Conservation (phyloP, 2,329 filamentous ascomycete species). For the Nemania diffusa region DNA sequence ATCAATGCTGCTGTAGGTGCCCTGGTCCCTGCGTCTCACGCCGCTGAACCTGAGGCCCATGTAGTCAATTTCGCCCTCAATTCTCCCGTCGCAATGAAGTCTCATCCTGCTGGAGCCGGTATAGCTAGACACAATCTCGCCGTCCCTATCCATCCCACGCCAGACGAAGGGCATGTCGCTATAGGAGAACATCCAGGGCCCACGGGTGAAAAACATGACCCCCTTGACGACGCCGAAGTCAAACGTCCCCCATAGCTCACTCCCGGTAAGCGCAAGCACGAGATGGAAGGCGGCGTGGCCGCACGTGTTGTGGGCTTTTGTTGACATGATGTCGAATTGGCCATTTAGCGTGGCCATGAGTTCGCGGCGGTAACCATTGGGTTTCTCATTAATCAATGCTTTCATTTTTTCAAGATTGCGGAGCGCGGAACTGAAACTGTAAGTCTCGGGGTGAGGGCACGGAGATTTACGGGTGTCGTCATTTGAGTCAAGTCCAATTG, state of each 20-base stretch:
- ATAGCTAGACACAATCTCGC: conserved; percentile 45
- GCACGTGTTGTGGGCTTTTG: conserved; percentile 45
- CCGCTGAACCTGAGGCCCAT: conserved; percentile 47
- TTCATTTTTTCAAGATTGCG: too few relatives aligned
- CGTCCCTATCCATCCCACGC: conserved; percentile 51
- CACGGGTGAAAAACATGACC: conserved; percentile 54
- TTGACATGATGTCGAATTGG: conserved; percentile 53
- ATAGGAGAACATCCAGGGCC: conserved; percentile 49
- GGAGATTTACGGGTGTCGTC: too few relatives aligned
- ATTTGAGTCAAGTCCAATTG: too few relatives aligned
- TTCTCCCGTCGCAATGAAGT: conserved; percentile 53
- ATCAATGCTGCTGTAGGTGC: conserved; percentile 47
- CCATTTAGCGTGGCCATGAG: conserved; percentile 58
- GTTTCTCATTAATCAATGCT: too few relatives aligned
- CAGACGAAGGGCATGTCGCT: conserved; percentile 48
- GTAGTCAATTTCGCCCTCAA: conserved; percentile 49
- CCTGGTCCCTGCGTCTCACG: conserved; percentile 41
- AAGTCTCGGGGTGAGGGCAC: too few relatives aligned
- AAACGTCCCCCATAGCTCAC: conserved; percentile 59
- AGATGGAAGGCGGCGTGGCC: conserved; percentile 47
- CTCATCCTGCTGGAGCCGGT: conserved; percentile 48
- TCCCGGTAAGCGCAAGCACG: conserved; percentile 53
- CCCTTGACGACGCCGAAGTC: conserved; percentile 55
- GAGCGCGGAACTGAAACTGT: too few relatives aligned
- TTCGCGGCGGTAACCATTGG: conserved; percentile 40